A percentile compares a stretch with the other conserved stretches of the same genome.
Evolutionary conservation across 495 filamentous ascomycete genomes (phyloP).

Genomic region (Usnea hakonensis): DNA sequence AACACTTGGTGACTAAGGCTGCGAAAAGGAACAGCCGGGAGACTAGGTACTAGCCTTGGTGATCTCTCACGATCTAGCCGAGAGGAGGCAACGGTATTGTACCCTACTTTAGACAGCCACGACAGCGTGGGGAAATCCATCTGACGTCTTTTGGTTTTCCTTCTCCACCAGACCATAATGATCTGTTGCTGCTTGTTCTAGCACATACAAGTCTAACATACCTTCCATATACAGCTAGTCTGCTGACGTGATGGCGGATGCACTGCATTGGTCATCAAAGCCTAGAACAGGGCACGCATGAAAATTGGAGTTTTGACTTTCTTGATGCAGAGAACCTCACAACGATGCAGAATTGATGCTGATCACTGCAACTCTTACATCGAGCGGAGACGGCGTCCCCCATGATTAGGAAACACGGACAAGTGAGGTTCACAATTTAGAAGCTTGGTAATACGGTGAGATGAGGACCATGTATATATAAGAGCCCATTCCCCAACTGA

Average conservation of each 20-base stretch:
- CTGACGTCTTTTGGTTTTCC: too few relatives aligned
- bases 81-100: too few relatives aligned
- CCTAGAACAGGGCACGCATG: background rate
- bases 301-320: background rate
- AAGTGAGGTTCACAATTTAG: background rate
- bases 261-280: background rate
- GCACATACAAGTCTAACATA: too few relatives aligned
- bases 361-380: background rate
- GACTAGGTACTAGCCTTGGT: too few relatives aligned
- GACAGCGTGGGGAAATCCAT: too few relatives aligned
- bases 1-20: too few relatives aligned
- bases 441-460: background rate
- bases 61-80: too few relatives aligned
- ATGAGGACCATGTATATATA: background rate
- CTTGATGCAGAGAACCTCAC: background rate
- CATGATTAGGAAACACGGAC: background rate
- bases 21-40: too few relatives aligned
- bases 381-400: background rate
- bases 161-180: too few relatives aligned
- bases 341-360: background rate
- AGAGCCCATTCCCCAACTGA: accelerated
- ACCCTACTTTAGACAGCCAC: too few relatives aligned
- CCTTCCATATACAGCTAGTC: background rate
- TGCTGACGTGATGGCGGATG: background rate
- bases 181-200: too few relatives aligned